phyloP scores from a whole-genome alignment of 2,329 filamentous ascomycete species.

The Berkeleyomyces basicola region DNA sequence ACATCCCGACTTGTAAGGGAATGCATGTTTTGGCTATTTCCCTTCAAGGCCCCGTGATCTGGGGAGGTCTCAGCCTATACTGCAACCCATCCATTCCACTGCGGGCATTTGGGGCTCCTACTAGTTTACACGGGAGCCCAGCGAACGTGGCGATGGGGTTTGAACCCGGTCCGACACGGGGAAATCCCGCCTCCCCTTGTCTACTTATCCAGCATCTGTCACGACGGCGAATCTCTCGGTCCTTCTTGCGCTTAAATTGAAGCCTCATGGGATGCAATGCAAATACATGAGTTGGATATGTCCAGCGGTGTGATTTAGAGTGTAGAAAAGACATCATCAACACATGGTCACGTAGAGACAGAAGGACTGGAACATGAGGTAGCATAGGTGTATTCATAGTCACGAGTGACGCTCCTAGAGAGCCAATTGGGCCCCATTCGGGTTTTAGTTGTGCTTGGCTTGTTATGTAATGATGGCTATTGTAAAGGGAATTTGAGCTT shows the following conservation, averaged over 20 bases:
- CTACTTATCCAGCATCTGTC: background rate
- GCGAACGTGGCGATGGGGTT: background rate
- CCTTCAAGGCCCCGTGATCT: background rate
- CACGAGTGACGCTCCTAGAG: background rate
- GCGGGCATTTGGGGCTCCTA: background rate
- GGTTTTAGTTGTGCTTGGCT: background rate
- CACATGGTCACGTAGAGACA: too few species aligned
- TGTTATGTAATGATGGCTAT: background rate
- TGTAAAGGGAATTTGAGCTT: background rate
- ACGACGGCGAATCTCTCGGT: background rate
- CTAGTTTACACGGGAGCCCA: background rate
- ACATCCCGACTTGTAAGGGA: background rate
- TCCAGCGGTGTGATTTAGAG: too few species aligned
- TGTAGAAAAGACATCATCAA: too few species aligned
- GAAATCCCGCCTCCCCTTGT: background rate
- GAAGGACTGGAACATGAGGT: background rate
- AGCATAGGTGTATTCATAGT: background rate
- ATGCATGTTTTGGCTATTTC: background rate
- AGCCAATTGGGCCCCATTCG: background rate
- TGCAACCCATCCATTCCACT: background rate
- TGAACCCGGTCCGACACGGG: background rate
- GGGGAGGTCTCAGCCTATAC: background rate
- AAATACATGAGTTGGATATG: background rate
- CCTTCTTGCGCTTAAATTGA: background rate
- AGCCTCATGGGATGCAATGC: background rate